Evolutionary conservation across 2,329 filamentous ascomycete species (phyloP), one percentile per base, ranked within the genome.

Genomic region (Xenoacremonium recifei): DNA sequence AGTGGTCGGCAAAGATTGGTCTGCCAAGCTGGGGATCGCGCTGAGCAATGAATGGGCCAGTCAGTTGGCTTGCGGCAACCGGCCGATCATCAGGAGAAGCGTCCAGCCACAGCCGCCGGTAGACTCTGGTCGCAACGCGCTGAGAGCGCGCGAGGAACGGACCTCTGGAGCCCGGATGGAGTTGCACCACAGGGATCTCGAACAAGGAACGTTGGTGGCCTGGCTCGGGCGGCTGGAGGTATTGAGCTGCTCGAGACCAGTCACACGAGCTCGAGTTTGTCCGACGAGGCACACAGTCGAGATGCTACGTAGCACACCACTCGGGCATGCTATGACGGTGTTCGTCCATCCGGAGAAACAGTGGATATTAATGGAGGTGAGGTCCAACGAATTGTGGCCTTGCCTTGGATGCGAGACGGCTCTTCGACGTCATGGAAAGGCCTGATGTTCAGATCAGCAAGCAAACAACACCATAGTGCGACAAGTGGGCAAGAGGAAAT

Each of bases 51-150:
- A 6, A 9, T 27, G 23, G 23, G 7, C 13, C 23, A 27, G 13
- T 32, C 23, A 13, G 23, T 31, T 31, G n/a, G 32, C 45, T 29
- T 20, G 39, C 45, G 39, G 40, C 38, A 46, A 40, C 31, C 37
- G 23, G 39, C 42, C 40, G 52, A 54, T 56, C 50, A 42, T 54
- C 52, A 56, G 52, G 54, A 53, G 52, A 54, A 48, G 43, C 29
- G 45, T 42, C 39, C 49, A 45, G 45, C 50, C 46, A 52, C 52
- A 50, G 48, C 42, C 44, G 43, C 31, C n/a, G n/a, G n/a, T n/a
- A n/a, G n/a, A n/a, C n/a, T n/a, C 31, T 37, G 48, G 41, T 18
- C 45, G 39, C 31, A 39, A 42, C 42, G 40, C 47, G 34, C 35
- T 35, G 7, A 12, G n/a, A n/a, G n/a, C n/a, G n/a, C 17, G 35